These are phyloP conservation scores for Sarocladium kiliense DNA, from an alignment of 2,329 filamentous ascomycete genomes.

Conservation along the genomic window DNA sequence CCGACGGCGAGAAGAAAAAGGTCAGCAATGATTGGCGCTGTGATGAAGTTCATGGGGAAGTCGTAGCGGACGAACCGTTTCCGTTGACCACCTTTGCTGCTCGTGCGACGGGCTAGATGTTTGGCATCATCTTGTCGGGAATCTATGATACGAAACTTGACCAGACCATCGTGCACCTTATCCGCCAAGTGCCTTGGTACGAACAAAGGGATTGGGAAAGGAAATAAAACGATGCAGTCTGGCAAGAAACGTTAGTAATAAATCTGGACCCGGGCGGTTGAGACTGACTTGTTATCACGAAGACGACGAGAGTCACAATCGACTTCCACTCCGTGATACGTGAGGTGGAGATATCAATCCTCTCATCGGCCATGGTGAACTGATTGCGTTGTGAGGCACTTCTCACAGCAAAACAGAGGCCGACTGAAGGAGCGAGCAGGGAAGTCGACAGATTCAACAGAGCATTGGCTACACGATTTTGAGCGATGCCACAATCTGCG, in stretches of 20 bases:
- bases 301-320: constrained; percentile 65
- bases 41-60: constrained; percentile 67
- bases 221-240: constrained; percentile 6
- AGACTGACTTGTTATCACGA: constrained; percentile 62
- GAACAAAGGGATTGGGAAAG: constrained; percentile 57
- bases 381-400: too few relatives aligned
- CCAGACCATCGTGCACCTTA: constrained; percentile 31
- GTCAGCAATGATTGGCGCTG: constrained; percentile 64
- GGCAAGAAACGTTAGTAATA: not conserved
- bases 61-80: constrained; percentile 42
- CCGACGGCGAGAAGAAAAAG: constrained; percentile 65
- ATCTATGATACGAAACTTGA: constrained; percentile 45
- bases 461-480: too few relatives aligned
- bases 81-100: constrained; percentile 10
- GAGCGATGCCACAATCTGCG: too few relatives aligned
- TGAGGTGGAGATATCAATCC: constrained; percentile 17
- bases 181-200: constrained; percentile 48
- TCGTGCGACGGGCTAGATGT: constrained; percentile 3
- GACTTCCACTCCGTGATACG: constrained; percentile 61
- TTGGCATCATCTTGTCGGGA: constrained; percentile 26
- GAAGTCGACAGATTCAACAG: too few relatives aligned
- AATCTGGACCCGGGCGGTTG: not conserved
- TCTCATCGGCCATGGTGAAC: constrained; percentile 4
- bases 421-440: too few relatives aligned
- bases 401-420: too few relatives aligned